These are phyloP conservation scores for Pythium sukuiense DNA, from an alignment of 352 stramenopile genomes.

Conservation along the genomic window DNA sequence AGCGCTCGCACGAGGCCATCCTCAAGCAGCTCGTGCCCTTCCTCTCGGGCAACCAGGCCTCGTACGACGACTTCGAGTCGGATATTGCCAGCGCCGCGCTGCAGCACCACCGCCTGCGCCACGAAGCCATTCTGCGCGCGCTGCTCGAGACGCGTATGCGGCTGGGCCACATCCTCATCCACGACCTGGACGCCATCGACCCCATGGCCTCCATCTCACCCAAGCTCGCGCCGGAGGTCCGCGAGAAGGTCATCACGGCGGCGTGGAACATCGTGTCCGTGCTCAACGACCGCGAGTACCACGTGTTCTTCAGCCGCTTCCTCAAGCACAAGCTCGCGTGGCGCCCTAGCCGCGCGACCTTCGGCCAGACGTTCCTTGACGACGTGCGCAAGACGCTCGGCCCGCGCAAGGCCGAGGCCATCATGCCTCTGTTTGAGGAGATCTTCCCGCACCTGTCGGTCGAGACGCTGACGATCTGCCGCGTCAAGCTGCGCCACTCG, in stretches of 20 bases:
- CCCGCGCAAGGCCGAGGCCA: slow-evolving; percentile 46
- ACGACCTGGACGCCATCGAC: slow-evolving; percentile 79
- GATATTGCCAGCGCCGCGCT: slow-evolving; percentile 51
- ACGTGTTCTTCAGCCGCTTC: slow-evolving; percentile 87
- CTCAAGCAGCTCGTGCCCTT: slow-evolving; percentile 73
- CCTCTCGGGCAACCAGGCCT: slow-evolving; percentile 75
- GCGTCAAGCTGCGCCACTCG: slow-evolving; percentile 74
- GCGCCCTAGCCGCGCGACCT: slow-evolving; percentile 74
- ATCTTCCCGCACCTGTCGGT: slow-evolving; percentile 78
- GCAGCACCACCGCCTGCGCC: slow-evolving; percentile 80
- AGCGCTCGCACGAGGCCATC: slow-evolving; percentile 61
- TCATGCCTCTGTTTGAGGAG: slow-evolving; percentile 83
- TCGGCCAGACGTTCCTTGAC: slow-evolving; percentile 76
- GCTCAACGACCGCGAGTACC: slow-evolving; percentile 82
- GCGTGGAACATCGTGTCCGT: slow-evolving; percentile 87
- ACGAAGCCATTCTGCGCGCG: slow-evolving; percentile 75
- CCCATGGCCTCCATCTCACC: slow-evolving; percentile 53
- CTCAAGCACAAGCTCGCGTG: slow-evolving; percentile 87
- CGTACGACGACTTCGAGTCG: slow-evolving; percentile 75
- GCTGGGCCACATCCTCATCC: slow-evolving; percentile 79
- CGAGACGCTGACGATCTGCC: slow-evolving; percentile 85
- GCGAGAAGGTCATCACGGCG: slow-evolving; percentile 77
- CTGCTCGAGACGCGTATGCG: slow-evolving; percentile 84
- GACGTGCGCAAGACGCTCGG: slow-evolving; percentile 72
- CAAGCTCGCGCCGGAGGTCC: slow-evolving; percentile 59